Evolutionary conservation across 1,284 basidiomycete species (phyloP), one percentile per base, ranked within the genome.

Genomic region (Trametes versicolor): DNA sequence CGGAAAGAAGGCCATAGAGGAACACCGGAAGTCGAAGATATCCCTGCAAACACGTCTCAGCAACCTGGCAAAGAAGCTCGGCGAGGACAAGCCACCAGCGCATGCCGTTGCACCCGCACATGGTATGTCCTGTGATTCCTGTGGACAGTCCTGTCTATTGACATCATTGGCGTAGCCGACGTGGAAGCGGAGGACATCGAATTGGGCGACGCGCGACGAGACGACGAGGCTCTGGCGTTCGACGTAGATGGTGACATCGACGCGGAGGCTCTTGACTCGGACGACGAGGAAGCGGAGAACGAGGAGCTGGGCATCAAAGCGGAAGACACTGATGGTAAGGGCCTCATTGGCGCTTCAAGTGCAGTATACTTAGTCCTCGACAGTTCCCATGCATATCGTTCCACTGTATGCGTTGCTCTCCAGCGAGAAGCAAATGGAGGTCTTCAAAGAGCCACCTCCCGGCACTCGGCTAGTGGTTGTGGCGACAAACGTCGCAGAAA

Each of bases 151-250:
- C 13, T 29, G 1, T 27, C 7, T 29, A n/a, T 50, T 67, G 8
- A 64, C 43, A 2, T 2, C 36, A n/a, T 61, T n/a, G 25, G 19
- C 39, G n/a, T 62, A 82, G 83, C 77, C 50, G 86, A 85, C 64
- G 74, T 96, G 8, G 95, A 97, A 74, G 85, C 88, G 0, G 95
- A 97, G 72, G 95, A 97, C 63, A 76, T 96, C 48, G 94, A 96
- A 3, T 80, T 96, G 12, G 93, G 92, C 0, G 73, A 74, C 41
- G 72, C 74, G 47, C 71, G 74, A 39, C 76, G 75, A 37, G 72
- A 75, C 25, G 77, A 77, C 29, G 77, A 78, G 36, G 79, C 82
- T 60, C 72, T 88, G 6, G 87, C 85, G 1, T 75, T 83, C 2
- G 89, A 90, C 69, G 84, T 88, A 5, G 89, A 91, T 70, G 87